Conservation (phyloP, 2,329 filamentous ascomycete genomes). For the Aspergillus sclerotialis region DNA sequence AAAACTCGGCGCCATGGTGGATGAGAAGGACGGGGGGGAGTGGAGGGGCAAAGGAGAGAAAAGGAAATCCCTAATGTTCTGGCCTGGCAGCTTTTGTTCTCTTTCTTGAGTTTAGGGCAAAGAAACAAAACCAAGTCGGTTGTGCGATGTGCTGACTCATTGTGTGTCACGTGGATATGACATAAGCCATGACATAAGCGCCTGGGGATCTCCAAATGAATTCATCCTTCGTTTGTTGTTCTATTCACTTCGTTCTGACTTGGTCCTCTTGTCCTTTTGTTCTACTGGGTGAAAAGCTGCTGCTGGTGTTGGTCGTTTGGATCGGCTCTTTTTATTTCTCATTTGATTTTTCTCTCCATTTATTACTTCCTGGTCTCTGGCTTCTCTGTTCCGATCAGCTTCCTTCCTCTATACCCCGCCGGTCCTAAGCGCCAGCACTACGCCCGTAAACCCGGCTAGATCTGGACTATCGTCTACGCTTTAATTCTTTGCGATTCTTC, state of each 20-base stretch:
- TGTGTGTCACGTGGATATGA: neutral
- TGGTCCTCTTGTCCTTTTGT: neutral
- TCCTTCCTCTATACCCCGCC: slow-evolving; percentile 25
- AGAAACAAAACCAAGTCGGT: slow-evolving; percentile 26
- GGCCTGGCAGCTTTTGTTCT: slow-evolving; percentile 14
- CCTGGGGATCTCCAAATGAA: neutral
- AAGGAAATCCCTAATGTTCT: slow-evolving; percentile 25
- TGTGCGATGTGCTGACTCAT: slow-evolving; percentile 27
- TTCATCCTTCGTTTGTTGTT: no score
- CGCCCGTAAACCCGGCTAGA: slow-evolving; percentile 7
- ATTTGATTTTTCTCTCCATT: no score
- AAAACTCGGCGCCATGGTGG: slow-evolving; percentile 88
- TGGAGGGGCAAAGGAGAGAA: slow-evolving; percentile 14
- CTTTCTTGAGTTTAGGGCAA: slow-evolving; percentile 20
- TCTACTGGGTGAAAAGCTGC: slow-evolving; percentile 1
- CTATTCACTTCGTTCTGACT: no score
- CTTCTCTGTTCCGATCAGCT: neutral
- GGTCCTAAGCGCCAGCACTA: slow-evolving; percentile 32
- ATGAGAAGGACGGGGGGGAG: slow-evolving; percentile 15
- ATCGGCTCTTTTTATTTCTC: no score
- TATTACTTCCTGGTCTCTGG: neutral
- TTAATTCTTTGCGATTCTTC: slow-evolving; percentile 2
- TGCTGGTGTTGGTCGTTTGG: neutral
- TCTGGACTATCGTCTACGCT: slow-evolving; percentile 13
- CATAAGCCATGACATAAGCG: slow-evolving; percentile 2